Base-by-base conservation (phyloP, 2,329 filamentous ascomycete species). In the Blastomyces parvus region DNA sequence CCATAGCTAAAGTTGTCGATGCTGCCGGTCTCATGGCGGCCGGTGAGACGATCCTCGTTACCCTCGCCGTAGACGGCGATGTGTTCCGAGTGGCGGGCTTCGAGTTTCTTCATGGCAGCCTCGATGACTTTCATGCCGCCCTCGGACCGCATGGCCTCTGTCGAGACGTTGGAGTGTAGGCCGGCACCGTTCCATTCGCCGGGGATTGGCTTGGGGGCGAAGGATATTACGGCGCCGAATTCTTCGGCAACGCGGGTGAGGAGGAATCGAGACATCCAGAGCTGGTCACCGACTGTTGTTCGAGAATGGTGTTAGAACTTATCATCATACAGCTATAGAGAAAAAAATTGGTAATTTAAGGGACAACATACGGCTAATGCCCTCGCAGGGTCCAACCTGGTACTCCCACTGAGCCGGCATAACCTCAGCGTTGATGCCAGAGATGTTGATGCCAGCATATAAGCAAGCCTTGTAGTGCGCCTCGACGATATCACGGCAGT, bases 341-440 rank as follows among this genome's bases (percentile, higher is more conserved):
- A 36, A 2, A 30, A 19, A 7, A 5, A 25, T 19, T 6, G 7
- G 11, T 19, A 0, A 5, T n/a, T 56, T n/a, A n/a, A n/a, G 17
- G 17, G 33, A n/a, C 38, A 61, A 82, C 86, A 80, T 78, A 90
- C 88, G 89, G 76, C 87, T 82, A 72, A 97, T 97, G 67, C 91
- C 93, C 62, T 82, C 78, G 80, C 90, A 96, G 67, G 93, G 93
- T 64, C 93, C 93, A 72, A 97, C 90, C 77, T 97, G 93, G 86
- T 90, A 97, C 79, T 97, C 93, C 93, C 93, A 97, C 80, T 97
- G 93, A 65, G 89, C 91, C 67, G 91, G 89, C 90, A 97, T 96
- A 74, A 99, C 94, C 84, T 99, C 94, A 69, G 94, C 94, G 79
- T 99, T 99, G 82, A 94, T 97, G 74, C 94, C 94, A 33, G 92